Conservation (phyloP, 371 early-diverging fungal species). For the Apophysomyces ossiformis region DNA sequence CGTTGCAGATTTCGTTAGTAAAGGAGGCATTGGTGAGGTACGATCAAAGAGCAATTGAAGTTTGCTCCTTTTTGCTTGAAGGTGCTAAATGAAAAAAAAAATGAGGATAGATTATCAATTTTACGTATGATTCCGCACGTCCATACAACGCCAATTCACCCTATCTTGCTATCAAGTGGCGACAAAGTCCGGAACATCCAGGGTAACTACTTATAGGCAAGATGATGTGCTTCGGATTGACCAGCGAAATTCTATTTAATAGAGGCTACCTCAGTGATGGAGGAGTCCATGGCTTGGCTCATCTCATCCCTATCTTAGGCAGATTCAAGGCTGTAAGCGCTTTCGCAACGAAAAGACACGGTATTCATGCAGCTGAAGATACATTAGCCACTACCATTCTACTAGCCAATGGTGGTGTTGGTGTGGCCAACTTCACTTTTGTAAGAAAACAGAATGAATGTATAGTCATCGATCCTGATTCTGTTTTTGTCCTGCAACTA, state of each 20-base stretch:
- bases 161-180: slow-evolving; percentile 48
- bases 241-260: not conserved
- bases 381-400: slow-evolving; percentile 42
- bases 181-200: slow-evolving; percentile 53
- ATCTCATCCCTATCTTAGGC: slow-evolving; percentile 50
- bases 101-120: slow-evolving; percentile 39
- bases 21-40: slow-evolving; percentile 53
- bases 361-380: slow-evolving; percentile 44
- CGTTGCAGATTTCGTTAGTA: slow-evolving; percentile 40
- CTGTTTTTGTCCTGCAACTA: slow-evolving; percentile 4
- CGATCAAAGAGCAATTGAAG: not conserved
- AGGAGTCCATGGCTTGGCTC: slow-evolving; percentile 56
- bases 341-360: slow-evolving; percentile 45
- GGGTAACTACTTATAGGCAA: slow-evolving; percentile 30
- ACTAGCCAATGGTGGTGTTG: slow-evolving; percentile 43
- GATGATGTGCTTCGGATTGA: too few relatives aligned
- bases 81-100: too few relatives aligned
- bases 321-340: slow-evolving; percentile 42
- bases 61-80: not conserved
- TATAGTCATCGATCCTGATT: too few relatives aligned
- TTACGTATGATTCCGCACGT: slow-evolving; percentile 50
- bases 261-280: slow-evolving; percentile 60
- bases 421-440: slow-evolving; percentile 54
- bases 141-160: slow-evolving; percentile 48
- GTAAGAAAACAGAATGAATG: slow-evolving; percentile 35